A percentile compares a stretch with the other conserved stretches of the same genome.
phyloP scores from a whole-genome alignment of 2,329 filamentous ascomycete genomes.

The Chaetomium olivaceum region DNA sequence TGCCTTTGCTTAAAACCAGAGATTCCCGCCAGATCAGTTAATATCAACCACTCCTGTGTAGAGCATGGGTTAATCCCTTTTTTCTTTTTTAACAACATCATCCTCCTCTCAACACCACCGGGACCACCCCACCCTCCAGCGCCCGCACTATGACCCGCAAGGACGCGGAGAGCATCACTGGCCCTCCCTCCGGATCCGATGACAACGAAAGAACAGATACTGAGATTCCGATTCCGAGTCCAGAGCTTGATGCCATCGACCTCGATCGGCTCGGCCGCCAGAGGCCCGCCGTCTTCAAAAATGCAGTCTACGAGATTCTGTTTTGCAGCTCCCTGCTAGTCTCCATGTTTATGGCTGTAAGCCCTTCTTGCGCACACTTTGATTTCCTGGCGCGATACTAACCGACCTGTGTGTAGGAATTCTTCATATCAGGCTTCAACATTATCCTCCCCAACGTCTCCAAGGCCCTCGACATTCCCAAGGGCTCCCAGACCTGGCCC shows the following conservation, averaged over 20 bases:
- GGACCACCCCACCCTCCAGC: neutral
- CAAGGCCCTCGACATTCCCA: slow-evolving; percentile 63
- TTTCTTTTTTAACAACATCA: neutral
- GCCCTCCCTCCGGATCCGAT: slow-evolving; percentile 7
- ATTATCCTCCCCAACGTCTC: slow-evolving; percentile 69
- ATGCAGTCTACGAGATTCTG: slow-evolving; percentile 56
- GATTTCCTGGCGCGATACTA: neutral
- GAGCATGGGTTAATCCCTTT: neutral
- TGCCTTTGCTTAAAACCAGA: neutral
- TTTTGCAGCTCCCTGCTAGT: slow-evolving; percentile 64
- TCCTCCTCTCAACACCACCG: too few species aligned
- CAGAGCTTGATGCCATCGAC: slow-evolving; percentile 31
- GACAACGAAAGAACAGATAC: neutral
- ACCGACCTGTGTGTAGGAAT: slow-evolving; percentile 53
- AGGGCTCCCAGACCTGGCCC: slow-evolving; percentile 61
- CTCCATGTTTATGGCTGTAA: slow-evolving; percentile 62
- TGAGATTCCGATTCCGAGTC: too few species aligned
- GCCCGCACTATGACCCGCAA: neutral
- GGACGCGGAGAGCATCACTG: neutral
- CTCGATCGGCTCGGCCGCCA: slow-evolving; percentile 64
- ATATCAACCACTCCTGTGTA: too few species aligned
- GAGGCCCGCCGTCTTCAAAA: slow-evolving; percentile 58
- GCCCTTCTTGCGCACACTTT: slow-evolving; percentile 29
- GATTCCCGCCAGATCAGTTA: neutral
- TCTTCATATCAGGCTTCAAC: slow-evolving; percentile 74